A percentile compares a stretch with the other conserved stretches of the same genome.
phyloP scores from a whole-genome alignment of 805 yeast genomes.

The Suhomyces vadensis region DNA sequence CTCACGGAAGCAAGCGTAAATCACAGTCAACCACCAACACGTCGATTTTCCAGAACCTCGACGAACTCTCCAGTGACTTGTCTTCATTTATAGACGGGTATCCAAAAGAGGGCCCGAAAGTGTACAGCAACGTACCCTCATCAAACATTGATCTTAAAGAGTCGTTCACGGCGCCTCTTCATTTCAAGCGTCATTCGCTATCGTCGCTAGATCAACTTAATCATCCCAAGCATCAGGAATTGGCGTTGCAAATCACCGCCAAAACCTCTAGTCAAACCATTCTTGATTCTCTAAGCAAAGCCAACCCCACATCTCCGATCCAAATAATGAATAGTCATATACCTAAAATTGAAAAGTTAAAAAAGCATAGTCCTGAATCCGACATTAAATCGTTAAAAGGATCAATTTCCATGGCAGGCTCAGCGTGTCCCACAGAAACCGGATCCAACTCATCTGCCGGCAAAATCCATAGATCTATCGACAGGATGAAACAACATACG shows the following conservation, averaged over 20 bases:
- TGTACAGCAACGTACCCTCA: background rate
- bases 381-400: slow-evolving; percentile 27
- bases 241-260: background rate
- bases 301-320: slow-evolving; percentile 1
- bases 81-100: slow-evolving; percentile 16
- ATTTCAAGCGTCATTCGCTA: slow-evolving; percentile 8
- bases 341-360: background rate
- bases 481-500: background rate
- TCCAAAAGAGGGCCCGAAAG: background rate
- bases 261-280: slow-evolving; percentile 8
- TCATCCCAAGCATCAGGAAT: background rate
- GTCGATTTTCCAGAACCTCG: slow-evolving; percentile 29
- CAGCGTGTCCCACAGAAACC: slow-evolving; percentile 5
- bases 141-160: background rate
- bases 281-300: slow-evolving; percentile 7
- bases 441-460: background rate
- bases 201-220: slow-evolving; percentile 6
- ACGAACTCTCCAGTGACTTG: slow-evolving; percentile 29
- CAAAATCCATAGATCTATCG: background rate
- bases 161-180: background rate
- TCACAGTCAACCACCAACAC: slow-evolving; percentile 28
- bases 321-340: background rate
- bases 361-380: slow-evolving; percentile 5
- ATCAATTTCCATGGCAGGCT: slow-evolving; percentile 15
- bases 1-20: slow-evolving; percentile 13